Percentiles rank a stretch among this genome's conserved stretches.
These are phyloP conservation scores for Straminergon stramineum DNA, from an alignment of 225 moss, liverwort and hornwort genomes.

Conservation along the genomic window DNA sequence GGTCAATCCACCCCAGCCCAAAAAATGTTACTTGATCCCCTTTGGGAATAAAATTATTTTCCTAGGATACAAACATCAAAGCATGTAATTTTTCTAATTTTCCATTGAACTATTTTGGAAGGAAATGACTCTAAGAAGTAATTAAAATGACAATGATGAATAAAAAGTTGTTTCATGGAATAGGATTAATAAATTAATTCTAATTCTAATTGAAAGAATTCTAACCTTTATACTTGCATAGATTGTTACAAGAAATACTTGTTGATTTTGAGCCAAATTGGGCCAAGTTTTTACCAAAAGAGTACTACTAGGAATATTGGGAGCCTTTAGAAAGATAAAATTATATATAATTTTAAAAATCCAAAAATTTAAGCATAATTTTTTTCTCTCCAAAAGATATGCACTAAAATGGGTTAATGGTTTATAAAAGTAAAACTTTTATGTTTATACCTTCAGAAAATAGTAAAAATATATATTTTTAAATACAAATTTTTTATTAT, in stretches of 20 bases:
- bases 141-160: neutral
- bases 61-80: neutral
- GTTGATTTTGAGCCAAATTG: neutral
- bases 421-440: neutral
- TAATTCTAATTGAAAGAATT: neutral
- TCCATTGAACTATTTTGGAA: neutral
- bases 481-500: neutral
- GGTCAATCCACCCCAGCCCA: too few relatives aligned
- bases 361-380: neutral
- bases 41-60: neutral
- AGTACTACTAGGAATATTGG: neutral
- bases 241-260: neutral
- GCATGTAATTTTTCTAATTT: neutral
- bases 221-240: neutral
- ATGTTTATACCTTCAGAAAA: neutral
- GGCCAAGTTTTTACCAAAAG: neutral
- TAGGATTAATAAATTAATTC: neutral
- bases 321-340: too few relatives aligned
- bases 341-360: too few relatives aligned
- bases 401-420: neutral
- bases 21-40: too few relatives aligned
- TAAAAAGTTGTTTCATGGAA: neutral
- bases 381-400: accelerated
- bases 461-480: neutral
- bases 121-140: neutral